Percentiles rank a stretch among this genome's conserved stretches.
Conservation (phyloP, 257 asterid species). For the Solanum chilense region DNA sequence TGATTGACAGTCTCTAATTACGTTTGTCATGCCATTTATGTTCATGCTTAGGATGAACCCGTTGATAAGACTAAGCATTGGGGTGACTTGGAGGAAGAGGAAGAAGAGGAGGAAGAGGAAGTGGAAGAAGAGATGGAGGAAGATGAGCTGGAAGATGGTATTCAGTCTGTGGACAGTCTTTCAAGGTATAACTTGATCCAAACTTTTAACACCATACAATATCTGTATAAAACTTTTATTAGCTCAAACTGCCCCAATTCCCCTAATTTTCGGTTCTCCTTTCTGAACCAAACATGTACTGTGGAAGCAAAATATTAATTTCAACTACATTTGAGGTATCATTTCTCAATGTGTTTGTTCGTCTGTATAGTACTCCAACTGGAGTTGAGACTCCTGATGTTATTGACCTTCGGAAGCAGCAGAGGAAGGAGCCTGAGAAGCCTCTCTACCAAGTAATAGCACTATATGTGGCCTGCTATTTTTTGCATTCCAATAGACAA, state of each 20-base stretch:
- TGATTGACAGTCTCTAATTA: background rate
- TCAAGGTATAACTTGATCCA: conserved; percentile 46
- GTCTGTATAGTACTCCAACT: conserved; percentile 68
- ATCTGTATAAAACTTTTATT: background rate
- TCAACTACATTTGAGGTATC: background rate
- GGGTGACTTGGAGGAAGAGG: conserved; percentile 97
- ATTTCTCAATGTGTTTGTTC: conserved; percentile 6
- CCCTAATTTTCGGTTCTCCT: background rate
- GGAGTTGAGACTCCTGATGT: conserved; percentile 99
- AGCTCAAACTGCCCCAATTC: background rate
- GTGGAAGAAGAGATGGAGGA: conserved; percentile 74
- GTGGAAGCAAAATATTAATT: background rate
- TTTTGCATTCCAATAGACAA: background rate
- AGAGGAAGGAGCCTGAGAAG: conserved; percentile 94
- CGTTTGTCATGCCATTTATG: background rate
- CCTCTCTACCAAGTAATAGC: conserved; percentile 76
- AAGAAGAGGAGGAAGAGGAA: conserved; percentile 76
- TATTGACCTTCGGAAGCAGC: conserved; percentile 97
- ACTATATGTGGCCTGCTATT: background rate
- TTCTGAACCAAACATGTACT: background rate
- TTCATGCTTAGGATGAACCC: conserved; percentile 67
- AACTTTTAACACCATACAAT: background rate
- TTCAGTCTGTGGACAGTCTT: conserved; percentile 81
- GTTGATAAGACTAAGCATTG: conserved; percentile 87
- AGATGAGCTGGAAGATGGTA: conserved; percentile 79